Percentiles rank a stretch among this genome's conserved stretches.
Conservation (phyloP, 225 moss, liverwort and hornwort genomes). For the Anthoceros angustus region DNA sequence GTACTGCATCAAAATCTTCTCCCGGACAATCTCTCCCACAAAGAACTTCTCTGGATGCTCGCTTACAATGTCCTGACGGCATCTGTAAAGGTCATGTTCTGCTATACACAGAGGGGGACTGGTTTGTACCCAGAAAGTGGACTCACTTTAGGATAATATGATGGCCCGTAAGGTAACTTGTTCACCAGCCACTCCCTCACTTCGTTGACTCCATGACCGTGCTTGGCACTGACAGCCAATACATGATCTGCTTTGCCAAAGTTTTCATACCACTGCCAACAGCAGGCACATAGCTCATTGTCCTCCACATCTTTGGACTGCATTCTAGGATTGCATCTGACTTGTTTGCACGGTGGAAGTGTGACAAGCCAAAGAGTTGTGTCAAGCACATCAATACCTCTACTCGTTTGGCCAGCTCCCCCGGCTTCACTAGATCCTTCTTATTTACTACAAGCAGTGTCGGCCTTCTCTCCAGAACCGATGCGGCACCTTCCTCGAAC, state of each 20-base stretch:
- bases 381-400: slow-evolving; percentile 21
- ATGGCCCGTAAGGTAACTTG: slow-evolving; percentile 58
- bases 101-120: background rate
- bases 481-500: slow-evolving; percentile 35
- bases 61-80: slow-evolving; percentile 63
- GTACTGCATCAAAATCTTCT: slow-evolving; percentile 82
- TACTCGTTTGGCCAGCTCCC: slow-evolving; percentile 57
- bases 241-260: slow-evolving; percentile 54
- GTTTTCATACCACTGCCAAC: slow-evolving; percentile 55
- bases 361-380: background rate
- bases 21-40: slow-evolving; percentile 67
- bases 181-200: slow-evolving; percentile 59
- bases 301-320: background rate
- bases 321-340: slow-evolving; percentile 2
- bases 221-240: slow-evolving; percentile 66
- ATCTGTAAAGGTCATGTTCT: background rate
- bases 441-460: slow-evolving; percentile 74
- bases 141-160: slow-evolving; percentile 75
- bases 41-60: slow-evolving; percentile 87
- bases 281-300: background rate
- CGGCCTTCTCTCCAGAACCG: slow-evolving; percentile 37
- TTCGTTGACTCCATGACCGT: slow-evolving; percentile 50
- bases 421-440: slow-evolving; percentile 69
- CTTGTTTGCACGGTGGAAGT: background rate
- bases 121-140: background rate